A percentile compares a stretch with the other conserved stretches of the same genome.
Evolutionary conservation across 768 basidiomycete genomes (phyloP).

Genomic region (Cubamyces sp.): DNA sequence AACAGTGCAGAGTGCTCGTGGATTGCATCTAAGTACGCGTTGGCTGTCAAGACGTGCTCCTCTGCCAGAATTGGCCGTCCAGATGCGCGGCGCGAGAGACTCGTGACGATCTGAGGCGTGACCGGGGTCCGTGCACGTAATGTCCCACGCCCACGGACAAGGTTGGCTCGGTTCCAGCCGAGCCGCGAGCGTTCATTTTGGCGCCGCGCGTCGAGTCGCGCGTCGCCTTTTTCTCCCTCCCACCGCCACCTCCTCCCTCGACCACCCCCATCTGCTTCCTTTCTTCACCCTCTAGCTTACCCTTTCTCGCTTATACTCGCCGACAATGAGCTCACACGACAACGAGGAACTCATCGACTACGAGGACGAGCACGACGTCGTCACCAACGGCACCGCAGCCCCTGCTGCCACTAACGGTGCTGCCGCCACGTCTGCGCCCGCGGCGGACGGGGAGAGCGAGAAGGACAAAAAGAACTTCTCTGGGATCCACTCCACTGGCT

Average conservation of each 20-base stretch:
- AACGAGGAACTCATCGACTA: slow-evolving; percentile 94
- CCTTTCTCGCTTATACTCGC: slow-evolving; percentile 34
- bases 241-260: slow-evolving; percentile 29
- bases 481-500: slow-evolving; percentile 99
- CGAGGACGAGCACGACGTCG: slow-evolving; percentile 86
- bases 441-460: slow-evolving; percentile 54
- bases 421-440: slow-evolving; percentile 50
- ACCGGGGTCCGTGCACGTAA: slow-evolving; percentile 25
- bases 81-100: neutral
- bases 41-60: neutral
- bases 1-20: slow-evolving; percentile 11
- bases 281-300: slow-evolving; percentile 35
- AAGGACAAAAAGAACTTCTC: slow-evolving; percentile 98
- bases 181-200: slow-evolving; percentile 22
- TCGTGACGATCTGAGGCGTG: slow-evolving; percentile 16
- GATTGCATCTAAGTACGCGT: neutral
- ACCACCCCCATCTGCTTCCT: slow-evolving; percentile 25
- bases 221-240: slow-evolving; percentile 34
- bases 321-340: slow-evolving; percentile 76
- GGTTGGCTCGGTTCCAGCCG: slow-evolving; percentile 13
- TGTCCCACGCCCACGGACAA: slow-evolving; percentile 6
- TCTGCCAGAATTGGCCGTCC: neutral
- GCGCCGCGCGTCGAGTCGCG: slow-evolving; percentile 22
- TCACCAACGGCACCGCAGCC: slow-evolving; percentile 58
- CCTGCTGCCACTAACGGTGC: slow-evolving; percentile 53